Percentiles rank a stretch among this genome's conserved stretches.
Evolutionary conservation across 345 rosid genomes (phyloP).

Genomic region (Aquilaria yunnanensis): DNA sequence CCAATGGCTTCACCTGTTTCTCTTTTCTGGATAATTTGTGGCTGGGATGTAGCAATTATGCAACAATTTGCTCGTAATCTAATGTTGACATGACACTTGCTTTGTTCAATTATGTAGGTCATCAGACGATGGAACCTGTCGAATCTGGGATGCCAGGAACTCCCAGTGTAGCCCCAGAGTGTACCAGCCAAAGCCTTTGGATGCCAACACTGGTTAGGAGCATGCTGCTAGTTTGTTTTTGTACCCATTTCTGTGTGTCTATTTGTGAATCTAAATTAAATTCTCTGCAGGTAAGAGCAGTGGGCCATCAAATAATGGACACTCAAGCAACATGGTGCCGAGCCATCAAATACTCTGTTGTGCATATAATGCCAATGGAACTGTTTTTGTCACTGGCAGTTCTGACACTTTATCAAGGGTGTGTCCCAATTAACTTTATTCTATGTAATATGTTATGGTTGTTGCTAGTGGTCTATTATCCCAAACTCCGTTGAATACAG

Average conservation of each 20-base stretch:
- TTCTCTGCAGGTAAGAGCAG: constrained; percentile 51
- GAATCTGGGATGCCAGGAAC: constrained; percentile 96
- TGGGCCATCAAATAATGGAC: constrained; percentile 40
- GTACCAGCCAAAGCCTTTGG: constrained; percentile 72
- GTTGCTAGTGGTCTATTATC: constrained; percentile 11
- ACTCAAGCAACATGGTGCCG: constrained; percentile 52
- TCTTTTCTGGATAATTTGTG: constrained; percentile 10
- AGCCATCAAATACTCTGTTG: constrained; percentile 87
- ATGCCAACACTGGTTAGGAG: constrained; percentile 56
- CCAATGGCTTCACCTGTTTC: not conserved
- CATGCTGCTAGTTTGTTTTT: constrained; percentile 14
- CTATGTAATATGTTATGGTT: constrained; percentile 5
- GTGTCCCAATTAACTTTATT: constrained; percentile 22
- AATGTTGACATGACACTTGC: constrained; percentile 9
- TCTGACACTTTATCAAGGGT: constrained; percentile 97
- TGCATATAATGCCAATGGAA: constrained; percentile 94
- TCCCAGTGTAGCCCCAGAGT: constrained; percentile 67
- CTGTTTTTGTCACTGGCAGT: constrained; percentile 98
- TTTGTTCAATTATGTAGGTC: constrained; percentile 53
- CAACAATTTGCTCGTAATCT: not conserved
- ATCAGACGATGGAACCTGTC: constrained; percentile 98
- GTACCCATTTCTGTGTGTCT: not conserved
- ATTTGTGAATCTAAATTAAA: constrained; percentile 17
- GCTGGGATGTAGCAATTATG: constrained; percentile 2
- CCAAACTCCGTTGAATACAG: constrained; percentile 17